phyloP scores from a whole-genome alignment of 1,284 basidiomycete genomes.

The Anthracocystis walkeri region DNA sequence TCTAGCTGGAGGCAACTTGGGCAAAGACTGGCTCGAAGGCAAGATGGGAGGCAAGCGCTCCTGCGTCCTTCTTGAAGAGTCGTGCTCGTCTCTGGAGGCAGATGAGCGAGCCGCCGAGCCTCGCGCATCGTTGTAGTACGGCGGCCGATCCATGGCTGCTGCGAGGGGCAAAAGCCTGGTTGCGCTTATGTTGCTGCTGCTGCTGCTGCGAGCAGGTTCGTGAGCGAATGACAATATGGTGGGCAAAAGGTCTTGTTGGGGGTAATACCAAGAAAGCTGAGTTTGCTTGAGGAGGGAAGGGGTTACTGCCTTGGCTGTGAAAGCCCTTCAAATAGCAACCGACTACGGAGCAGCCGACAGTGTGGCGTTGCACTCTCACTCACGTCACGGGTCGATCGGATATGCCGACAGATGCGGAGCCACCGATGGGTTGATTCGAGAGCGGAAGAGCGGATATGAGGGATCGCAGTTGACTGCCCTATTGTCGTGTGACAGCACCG shows the following conservation, averaged over 20 bases:
- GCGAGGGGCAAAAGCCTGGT: slow-evolving; percentile 31
- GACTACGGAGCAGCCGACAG: neutral
- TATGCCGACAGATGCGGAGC: slow-evolving; percentile 5
- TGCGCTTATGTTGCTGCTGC: neutral
- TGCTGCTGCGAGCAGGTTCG: slow-evolving; percentile 43
- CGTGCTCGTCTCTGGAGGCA: slow-evolving; percentile 8
- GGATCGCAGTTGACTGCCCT: neutral
- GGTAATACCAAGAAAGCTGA: neutral
- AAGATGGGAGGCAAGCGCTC: slow-evolving; percentile 32
- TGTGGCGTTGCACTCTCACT: neutral
- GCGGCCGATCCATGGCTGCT: slow-evolving; percentile 38
- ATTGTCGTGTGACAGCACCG: slow-evolving; percentile 3
- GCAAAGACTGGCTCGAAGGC: slow-evolving; percentile 23
- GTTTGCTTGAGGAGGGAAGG: neutral
- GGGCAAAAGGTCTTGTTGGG: slow-evolving; percentile 27
- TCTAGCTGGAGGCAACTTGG: slow-evolving; percentile 13
- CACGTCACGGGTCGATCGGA: neutral
- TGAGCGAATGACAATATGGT: slow-evolving; percentile 40
- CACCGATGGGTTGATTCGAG: neutral
- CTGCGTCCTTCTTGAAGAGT: slow-evolving; percentile 11
- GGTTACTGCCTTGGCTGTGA: neutral
- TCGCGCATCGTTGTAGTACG: slow-evolving; percentile 30
- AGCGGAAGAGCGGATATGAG: neutral
- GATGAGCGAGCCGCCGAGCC: slow-evolving; percentile 17
- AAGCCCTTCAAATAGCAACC: too few species aligned